These are phyloP conservation scores for Aspergillus sclerotialis DNA, from an alignment of 2,329 filamentous ascomycete genomes.

Conservation along the genomic window DNA sequence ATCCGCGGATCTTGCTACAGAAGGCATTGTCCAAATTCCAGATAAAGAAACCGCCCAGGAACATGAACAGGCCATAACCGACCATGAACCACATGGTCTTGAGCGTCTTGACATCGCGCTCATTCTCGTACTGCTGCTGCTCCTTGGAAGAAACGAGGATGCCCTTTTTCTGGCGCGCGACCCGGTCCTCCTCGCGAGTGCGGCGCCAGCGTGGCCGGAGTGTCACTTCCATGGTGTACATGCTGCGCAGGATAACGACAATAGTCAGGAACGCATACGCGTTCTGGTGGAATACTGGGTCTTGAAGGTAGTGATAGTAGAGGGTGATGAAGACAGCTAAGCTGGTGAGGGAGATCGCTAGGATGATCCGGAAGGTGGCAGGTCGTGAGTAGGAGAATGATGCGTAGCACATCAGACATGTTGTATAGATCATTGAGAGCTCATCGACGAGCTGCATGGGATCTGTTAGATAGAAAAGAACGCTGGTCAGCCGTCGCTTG, in stretches of 20 bases:
- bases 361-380: constrained; percentile 40
- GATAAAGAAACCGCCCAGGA: constrained; percentile 66
- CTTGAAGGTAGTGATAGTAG: constrained; percentile 74
- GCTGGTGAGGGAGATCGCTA: constrained; percentile 52
- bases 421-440: constrained; percentile 66
- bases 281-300: constrained; percentile 76
- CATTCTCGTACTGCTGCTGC: constrained; percentile 44
- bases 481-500: constrained; percentile 12
- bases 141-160: constrained; percentile 36
- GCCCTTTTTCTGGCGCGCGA: constrained; percentile 28
- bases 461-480: constrained; percentile 37
- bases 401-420: constrained; percentile 63
- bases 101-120: constrained; percentile 51
- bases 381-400: constrained; percentile 66
- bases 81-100: constrained; percentile 73
- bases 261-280: constrained; percentile 68
- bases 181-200: constrained; percentile 39
- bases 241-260: constrained; percentile 62
- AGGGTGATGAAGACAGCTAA: constrained; percentile 65
- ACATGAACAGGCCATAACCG: constrained; percentile 59
- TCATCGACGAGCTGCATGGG: constrained; percentile 67
- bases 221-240: constrained; percentile 68
- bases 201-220: constrained; percentile 54
- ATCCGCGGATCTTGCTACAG: constrained; percentile 58
- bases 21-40: constrained; percentile 77